A percentile compares a stretch with the other conserved stretches of the same genome.
These are phyloP conservation scores for Russula griseocarnosa DNA, from an alignment of 768 basidiomycete species.

Conservation along the genomic window DNA sequence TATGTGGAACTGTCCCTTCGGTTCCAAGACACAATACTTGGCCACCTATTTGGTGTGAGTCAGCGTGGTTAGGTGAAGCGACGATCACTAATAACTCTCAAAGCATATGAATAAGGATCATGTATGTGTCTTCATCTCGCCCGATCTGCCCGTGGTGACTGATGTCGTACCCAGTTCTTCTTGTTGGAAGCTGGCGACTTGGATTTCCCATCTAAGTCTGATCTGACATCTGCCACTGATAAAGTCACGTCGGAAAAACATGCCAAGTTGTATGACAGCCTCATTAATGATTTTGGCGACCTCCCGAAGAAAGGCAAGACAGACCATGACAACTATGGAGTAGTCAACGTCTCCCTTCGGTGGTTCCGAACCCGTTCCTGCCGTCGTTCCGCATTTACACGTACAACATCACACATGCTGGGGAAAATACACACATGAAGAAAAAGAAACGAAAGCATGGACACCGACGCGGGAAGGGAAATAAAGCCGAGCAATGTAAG, in stretches of 20 bases:
- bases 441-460: conserved; percentile 43
- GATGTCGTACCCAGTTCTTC: conserved; percentile 33
- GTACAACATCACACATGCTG: conserved; percentile 63
- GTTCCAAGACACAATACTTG: conserved; percentile 84
- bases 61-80: conserved; percentile 31
- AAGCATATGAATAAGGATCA: conserved; percentile 86
- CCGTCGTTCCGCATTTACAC: conserved; percentile 77
- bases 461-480: conserved; percentile 37
- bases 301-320: conserved; percentile 52
- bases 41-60: conserved; percentile 78
- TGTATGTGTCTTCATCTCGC: conserved; percentile 40
- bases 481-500: conserved; percentile 42
- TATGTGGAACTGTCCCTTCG: conserved; percentile 72
- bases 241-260: conserved; percentile 24
- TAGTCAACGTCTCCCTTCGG: conserved; percentile 78
- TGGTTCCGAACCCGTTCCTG: conserved; percentile 84
- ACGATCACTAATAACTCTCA: conserved; percentile 28
- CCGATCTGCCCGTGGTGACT: conserved; percentile 8
- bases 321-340: conserved; percentile 62
- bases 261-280: conserved; percentile 49
- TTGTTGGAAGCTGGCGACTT: conserved; percentile 35
- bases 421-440: conserved; percentile 1
- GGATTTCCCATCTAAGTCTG: conserved; percentile 24
- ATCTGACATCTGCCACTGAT: conserved; percentile 14
- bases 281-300: conserved; percentile 61